Conservation (phyloP, 2,329 filamentous ascomycete species). For the Aspergillus novofumigatus region DNA sequence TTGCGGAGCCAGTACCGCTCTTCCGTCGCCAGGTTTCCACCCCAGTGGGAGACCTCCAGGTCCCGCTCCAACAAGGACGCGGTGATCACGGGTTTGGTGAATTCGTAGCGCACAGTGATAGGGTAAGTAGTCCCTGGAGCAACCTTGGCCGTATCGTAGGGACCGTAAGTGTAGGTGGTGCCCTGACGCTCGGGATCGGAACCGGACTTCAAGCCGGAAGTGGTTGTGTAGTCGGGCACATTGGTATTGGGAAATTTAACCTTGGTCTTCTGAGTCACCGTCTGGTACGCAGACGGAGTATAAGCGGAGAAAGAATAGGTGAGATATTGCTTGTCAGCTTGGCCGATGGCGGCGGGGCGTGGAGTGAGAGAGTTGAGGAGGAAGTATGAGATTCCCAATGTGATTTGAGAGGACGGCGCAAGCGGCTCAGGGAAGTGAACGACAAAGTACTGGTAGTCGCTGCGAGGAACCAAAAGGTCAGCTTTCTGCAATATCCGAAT, state of each 20-base stretch:
- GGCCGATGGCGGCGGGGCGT: conserved; percentile 75
- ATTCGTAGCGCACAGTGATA: conserved; percentile 84
- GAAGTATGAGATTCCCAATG: conserved; percentile 81
- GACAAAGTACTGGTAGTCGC: conserved; percentile 75
- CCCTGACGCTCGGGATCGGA: conserved; percentile 78
- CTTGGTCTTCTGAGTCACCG: conserved; percentile 93
- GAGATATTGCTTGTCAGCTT: conserved; percentile 82
- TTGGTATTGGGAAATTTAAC: conserved; percentile 77
- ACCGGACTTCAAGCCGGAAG: conserved; percentile 57
- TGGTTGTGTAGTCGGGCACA: conserved; percentile 79
- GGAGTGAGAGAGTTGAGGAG: conserved; percentile 74
- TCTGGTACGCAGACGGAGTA: conserved; percentile 75
- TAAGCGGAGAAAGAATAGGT: conserved; percentile 83
- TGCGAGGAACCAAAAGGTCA: conserved; percentile 37
- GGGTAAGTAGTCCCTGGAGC: conserved; percentile 71
- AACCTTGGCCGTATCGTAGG: conserved; percentile 66
- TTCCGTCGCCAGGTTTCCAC: conserved; percentile 91
- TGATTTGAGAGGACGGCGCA: conserved; percentile 71
- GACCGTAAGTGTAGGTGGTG: conserved; percentile 81
- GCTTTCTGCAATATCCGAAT: conserved; percentile 2
- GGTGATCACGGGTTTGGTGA: conserved; percentile 84
- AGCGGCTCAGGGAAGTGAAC: conserved; percentile 75
- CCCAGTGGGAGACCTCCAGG: conserved; percentile 96
- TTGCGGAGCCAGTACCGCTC: conserved; percentile 88
- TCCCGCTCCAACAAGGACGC: conserved; percentile 78